Percentiles rank a stretch among this genome's conserved stretches.
phyloP scores from a whole-genome alignment of 805 yeast species.

The Sugiyamaella floridensis region DNA sequence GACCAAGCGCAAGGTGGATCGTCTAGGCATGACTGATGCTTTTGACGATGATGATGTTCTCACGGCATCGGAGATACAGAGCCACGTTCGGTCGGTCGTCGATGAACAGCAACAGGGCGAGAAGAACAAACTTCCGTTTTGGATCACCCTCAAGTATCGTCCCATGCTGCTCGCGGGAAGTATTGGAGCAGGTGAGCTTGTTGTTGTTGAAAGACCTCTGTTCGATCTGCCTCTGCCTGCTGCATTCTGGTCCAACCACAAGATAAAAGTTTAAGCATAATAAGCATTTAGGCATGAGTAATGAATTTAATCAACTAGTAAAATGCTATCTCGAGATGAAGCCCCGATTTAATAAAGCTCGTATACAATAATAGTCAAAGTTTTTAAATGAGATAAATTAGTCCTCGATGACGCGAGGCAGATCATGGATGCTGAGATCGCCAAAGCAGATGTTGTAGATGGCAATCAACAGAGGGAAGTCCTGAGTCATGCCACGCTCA shows the following conservation, averaged over 20 bases:
- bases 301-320: background rate
- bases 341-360: background rate
- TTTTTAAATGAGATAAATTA: background rate
- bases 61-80: background rate
- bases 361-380: background rate
- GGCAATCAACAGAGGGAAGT: constrained; percentile 75
- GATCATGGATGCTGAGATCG: constrained; percentile 60
- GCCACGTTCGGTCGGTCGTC: background rate
- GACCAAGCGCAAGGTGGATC: constrained; percentile 37
- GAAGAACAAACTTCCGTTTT: constrained; percentile 41
- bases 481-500: constrained; percentile 45
- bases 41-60: constrained; percentile 9
- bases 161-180: constrained; percentile 58
- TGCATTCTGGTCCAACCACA: constrained; percentile 33
- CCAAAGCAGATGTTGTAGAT: constrained; percentile 82
- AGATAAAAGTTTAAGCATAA: constrained; percentile 11
- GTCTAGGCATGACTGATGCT: constrained; percentile 34
- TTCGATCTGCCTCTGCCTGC: constrained; percentile 38
- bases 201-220: constrained; percentile 72
- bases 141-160: constrained; percentile 69
- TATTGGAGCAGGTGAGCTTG: constrained; percentile 49
- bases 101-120: background rate
- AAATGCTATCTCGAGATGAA: no score
- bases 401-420: constrained; percentile 42
- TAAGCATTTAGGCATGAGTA: background rate